phyloP scores from a whole-genome alignment of 805 yeast genomes.

The Candida patagonica region DNA sequence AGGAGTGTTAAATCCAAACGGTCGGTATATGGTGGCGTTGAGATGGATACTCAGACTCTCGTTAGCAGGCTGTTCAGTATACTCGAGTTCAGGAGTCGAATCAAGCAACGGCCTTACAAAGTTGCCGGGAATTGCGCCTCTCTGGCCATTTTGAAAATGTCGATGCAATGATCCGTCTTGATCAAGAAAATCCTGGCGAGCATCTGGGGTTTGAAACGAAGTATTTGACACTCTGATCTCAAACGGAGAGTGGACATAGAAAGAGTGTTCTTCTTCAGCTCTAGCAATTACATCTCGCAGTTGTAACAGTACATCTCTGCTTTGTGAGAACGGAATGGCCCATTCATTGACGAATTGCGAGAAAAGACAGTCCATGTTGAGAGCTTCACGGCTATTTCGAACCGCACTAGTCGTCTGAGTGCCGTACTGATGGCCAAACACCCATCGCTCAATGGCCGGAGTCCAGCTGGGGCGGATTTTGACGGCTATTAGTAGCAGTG shows the following conservation, averaged over 20 bases:
- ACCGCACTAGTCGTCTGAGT: slow-evolving; percentile 65
- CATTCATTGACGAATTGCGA: slow-evolving; percentile 93
- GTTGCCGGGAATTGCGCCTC: slow-evolving; percentile 81
- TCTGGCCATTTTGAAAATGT: slow-evolving; percentile 13
- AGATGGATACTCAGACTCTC: slow-evolving; percentile 76
- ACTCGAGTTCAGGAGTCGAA: slow-evolving; percentile 59
- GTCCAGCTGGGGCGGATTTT: slow-evolving; percentile 65
- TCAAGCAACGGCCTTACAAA: slow-evolving; percentile 73
- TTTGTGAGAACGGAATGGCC: slow-evolving; percentile 83
- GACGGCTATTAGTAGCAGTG: slow-evolving; percentile 70
- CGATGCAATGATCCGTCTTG: slow-evolving; percentile 8
- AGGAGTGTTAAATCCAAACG: slow-evolving; percentile 69
- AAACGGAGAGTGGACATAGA: slow-evolving; percentile 87
- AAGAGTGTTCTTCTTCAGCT: slow-evolving; percentile 53
- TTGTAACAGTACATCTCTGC: slow-evolving; percentile 54
- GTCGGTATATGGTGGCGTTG: slow-evolving; percentile 93
- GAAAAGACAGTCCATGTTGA: slow-evolving; percentile 92
- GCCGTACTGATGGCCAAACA: slow-evolving; percentile 80
- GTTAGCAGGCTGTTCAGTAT: slow-evolving; percentile 44
- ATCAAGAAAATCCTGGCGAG: slow-evolving; percentile 5
- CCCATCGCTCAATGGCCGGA: slow-evolving; percentile 76
- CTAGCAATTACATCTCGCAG: slow-evolving; percentile 42
- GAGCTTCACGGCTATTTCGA: slow-evolving; percentile 73
- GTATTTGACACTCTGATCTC: slow-evolving; percentile 92
- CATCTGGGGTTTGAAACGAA: slow-evolving; percentile 20